phyloP scores from a whole-genome alignment of 345 rosid genomes.

The Punica granatum region DNA sequence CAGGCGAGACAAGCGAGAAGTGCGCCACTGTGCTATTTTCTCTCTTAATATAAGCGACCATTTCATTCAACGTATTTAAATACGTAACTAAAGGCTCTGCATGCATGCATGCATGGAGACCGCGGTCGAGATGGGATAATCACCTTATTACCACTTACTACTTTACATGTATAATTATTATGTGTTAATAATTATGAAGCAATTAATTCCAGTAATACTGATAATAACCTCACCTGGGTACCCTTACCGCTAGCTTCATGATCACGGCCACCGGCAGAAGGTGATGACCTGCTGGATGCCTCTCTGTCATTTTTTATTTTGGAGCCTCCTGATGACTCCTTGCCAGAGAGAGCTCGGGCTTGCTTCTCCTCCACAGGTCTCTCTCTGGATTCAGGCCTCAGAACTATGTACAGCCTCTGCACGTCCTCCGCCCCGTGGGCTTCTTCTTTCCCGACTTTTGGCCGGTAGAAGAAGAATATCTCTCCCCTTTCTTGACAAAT shows the following conservation, averaged over 20 bases:
- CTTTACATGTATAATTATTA: too few species aligned
- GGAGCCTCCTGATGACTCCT: slow-evolving; percentile 24
- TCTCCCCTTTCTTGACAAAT: slow-evolving; percentile 55
- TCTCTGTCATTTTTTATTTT: slow-evolving; percentile 5
- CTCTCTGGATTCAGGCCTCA: slow-evolving; percentile 63
- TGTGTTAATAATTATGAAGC: too few species aligned
- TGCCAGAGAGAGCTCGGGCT: slow-evolving; percentile 45
- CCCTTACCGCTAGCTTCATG: slow-evolving; percentile 51
- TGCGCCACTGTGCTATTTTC: too few species aligned
- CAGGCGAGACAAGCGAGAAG: too few species aligned
- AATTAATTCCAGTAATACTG: neutral
- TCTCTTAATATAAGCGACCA: too few species aligned
- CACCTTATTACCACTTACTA: too few species aligned
- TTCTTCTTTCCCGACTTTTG: slow-evolving; percentile 60
- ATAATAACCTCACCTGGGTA: slow-evolving; percentile 31
- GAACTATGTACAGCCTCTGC: slow-evolving; percentile 54
- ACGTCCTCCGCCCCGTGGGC: slow-evolving; percentile 54
- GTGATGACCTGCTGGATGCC: slow-evolving; percentile 1
- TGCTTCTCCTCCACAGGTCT: slow-evolving; percentile 48
- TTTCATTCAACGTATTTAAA: too few species aligned
- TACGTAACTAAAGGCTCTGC: too few species aligned
- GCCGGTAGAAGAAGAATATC: slow-evolving; percentile 77
- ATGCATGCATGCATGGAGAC: too few species aligned
- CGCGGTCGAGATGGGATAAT: too few species aligned
- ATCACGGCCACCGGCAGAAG: neutral